Evolutionary conservation across 73 alveolate genomes (phyloP), one percentile per base, ranked within the genome.

Genomic region (Blepharisma stoltei): DNA sequence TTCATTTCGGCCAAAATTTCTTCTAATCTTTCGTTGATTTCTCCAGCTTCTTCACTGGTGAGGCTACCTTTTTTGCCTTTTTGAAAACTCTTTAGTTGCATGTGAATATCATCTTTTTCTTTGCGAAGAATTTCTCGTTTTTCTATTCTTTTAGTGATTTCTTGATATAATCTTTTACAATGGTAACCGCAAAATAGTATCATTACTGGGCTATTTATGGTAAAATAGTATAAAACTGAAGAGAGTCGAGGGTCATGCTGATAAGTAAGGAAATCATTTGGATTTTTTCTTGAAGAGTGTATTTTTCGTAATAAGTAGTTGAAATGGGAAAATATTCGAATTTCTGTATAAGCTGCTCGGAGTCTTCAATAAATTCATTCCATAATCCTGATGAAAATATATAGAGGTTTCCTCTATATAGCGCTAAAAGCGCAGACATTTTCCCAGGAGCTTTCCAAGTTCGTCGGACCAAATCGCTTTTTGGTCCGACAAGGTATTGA

Each of bases 321-420:
- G 23, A n/a, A 60, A 60, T 14, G 2, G 73, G 23, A 60, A 60
- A 60, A 9, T 25, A 8, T 25, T 60, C 18, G 14, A 60, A 60
- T 14, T 8, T 9, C 11, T 20, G 46, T 1, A 14, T 25, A 25
- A 25, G 37, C 18, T 60, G 46, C 18, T 60, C 73, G 5, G 23
- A 14, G 18, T 60, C 73, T 14, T 60, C 73, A 25, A 60, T 60
- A 18, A 60, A 38, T 25, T 60, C 73, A 18, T 60, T 60, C 48
- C 37, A 60, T 20, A 60, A 11, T 4, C 23, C 73, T 14, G 73
- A 18, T 60, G 49, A 9, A 38, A 60, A 60, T 8, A 60, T n/a
- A n/a, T n/a, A n/a, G n/a, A n/a, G n/a, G n/a, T n/a, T n/a, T n/a
- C n/a, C n/a, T n/a, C n/a, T n/a, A n/a, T n/a, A n/a, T n/a, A n/a